Percentiles rank a stretch among this genome's conserved stretches.
Conservation (phyloP, 1,284 basidiomycete genomes). For the Phenoliferia sp. region DNA sequence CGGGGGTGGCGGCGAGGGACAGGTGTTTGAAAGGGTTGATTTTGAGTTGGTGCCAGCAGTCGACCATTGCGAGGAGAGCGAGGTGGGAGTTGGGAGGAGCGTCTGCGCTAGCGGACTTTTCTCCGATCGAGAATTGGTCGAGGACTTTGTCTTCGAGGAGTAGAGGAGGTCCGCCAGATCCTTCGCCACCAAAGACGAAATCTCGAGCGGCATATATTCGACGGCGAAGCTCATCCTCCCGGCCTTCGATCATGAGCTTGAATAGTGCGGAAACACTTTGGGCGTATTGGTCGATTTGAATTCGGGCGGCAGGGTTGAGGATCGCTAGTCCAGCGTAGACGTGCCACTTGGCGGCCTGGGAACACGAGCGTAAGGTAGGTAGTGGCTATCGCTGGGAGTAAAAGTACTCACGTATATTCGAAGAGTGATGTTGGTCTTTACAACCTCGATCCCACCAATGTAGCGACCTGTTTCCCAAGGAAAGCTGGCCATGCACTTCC, state of each 20-base stretch:
- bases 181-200: constrained; percentile 58
- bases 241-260: constrained; percentile 89
- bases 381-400: neutral
- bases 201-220: constrained; percentile 73
- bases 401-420: constrained; percentile 67
- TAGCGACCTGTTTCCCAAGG: constrained; percentile 93
- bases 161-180: constrained; percentile 53
- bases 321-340: constrained; percentile 97
- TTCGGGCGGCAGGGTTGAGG: constrained; percentile 84
- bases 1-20: constrained; percentile 87
- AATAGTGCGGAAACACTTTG: constrained; percentile 81
- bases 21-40: constrained; percentile 91
- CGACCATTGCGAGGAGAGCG: constrained; percentile 95
- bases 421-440: constrained; percentile 94
- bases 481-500: constrained; percentile 71
- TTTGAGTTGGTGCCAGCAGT: constrained; percentile 85
- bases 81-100: constrained; percentile 75
- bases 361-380: neutral
- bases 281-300: constrained; percentile 87
- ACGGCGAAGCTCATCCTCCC: constrained; percentile 59
- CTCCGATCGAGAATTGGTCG: constrained; percentile 79
- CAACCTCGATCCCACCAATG: constrained; percentile 96
- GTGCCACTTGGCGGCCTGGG: constrained; percentile 81
- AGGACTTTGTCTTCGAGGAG: constrained; percentile 81
- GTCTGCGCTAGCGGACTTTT: constrained; percentile 29